These are phyloP conservation scores for Spergularia marina DNA, from an alignment of 148 eudicot genomes.

Conservation along the genomic window DNA sequence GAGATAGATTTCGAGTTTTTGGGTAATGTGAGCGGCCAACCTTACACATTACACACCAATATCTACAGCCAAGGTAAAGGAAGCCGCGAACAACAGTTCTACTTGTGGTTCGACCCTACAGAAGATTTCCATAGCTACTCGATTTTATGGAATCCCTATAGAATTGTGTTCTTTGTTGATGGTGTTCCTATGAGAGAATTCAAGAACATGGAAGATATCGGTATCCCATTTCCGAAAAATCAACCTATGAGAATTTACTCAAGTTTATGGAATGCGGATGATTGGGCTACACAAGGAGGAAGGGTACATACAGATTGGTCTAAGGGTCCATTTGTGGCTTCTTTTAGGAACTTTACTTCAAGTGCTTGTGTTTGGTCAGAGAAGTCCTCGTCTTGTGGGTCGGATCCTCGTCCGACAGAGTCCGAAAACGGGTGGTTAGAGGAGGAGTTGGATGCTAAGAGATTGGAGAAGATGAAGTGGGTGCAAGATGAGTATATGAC, in stretches of 20 bases:
- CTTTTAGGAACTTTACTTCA: constrained; percentile 34
- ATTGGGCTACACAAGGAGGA: constrained; percentile 52
- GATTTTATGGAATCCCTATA: constrained; percentile 37
- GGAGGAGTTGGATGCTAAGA: constrained; percentile 27
- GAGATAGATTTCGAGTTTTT: constrained; percentile 51
- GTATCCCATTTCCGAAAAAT: constrained; percentile 37
- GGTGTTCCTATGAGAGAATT: constrained; percentile 34
- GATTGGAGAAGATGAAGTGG: constrained; percentile 31
- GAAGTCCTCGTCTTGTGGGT: constrained; percentile 32
- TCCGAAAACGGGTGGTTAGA: constrained; percentile 29
- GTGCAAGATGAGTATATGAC: constrained; percentile 40
- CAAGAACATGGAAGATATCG: constrained; percentile 35
- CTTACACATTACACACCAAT: constrained; percentile 46
- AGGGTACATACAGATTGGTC: constrained; percentile 39
- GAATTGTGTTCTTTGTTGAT: constrained; percentile 40
- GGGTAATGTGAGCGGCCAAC: constrained; percentile 41
- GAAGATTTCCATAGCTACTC: constrained; percentile 39
- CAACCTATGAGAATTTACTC: constrained; percentile 45
- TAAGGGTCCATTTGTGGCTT: constrained; percentile 42
- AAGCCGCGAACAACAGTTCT: constrained; percentile 39
- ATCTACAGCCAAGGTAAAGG: constrained; percentile 38
- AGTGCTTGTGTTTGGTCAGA: constrained; percentile 37
- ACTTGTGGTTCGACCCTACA: constrained; percentile 46
- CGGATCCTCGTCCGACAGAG: constrained; percentile 7
- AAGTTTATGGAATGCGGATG: constrained; percentile 49